Conservation (phyloP, 2,329 filamentous ascomycete genomes). For the Ophiostoma tasmaniense region DNA sequence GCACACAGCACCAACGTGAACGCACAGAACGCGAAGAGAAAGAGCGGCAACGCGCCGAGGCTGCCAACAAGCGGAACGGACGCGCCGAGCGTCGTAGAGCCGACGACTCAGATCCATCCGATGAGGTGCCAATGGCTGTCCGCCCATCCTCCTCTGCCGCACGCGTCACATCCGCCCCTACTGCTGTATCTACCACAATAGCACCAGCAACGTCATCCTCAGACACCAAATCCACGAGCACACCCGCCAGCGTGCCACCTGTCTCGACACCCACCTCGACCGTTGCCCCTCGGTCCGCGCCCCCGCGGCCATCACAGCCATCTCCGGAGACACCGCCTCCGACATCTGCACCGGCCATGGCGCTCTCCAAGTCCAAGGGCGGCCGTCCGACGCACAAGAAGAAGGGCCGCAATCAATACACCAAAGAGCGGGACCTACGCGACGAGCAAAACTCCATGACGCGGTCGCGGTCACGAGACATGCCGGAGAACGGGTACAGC, state of each 20-base stretch:
- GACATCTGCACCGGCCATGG: constrained; percentile 31
- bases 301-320: constrained; percentile 39
- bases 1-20: constrained; percentile 41
- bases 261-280: constrained; percentile 19
- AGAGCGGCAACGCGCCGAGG: constrained; percentile 65
- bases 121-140: constrained; percentile 52
- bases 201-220: constrained; percentile 16
- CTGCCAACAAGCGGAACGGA: constrained; percentile 70
- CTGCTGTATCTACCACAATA: constrained; percentile 2
- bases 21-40: constrained; percentile 63
- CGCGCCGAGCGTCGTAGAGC: constrained; percentile 70
- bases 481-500: constrained; percentile 37
- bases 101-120: constrained; percentile 68
- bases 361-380: constrained; percentile 51
- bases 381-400: constrained; percentile 56
- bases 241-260: constrained; percentile 13
- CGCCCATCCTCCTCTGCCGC: constrained; percentile 17
- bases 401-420: constrained; percentile 73
- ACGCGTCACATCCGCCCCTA: not conserved
- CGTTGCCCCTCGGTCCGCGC: constrained; percentile 31
- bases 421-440: constrained; percentile 58
- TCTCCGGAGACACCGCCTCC: constrained; percentile 41
- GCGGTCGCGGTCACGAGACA: constrained; percentile 44
- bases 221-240: constrained; percentile 16
- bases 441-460: constrained; percentile 47